Conservation (phyloP, 1,284 basidiomycete species). For the Sphagnurus paluster region DNA sequence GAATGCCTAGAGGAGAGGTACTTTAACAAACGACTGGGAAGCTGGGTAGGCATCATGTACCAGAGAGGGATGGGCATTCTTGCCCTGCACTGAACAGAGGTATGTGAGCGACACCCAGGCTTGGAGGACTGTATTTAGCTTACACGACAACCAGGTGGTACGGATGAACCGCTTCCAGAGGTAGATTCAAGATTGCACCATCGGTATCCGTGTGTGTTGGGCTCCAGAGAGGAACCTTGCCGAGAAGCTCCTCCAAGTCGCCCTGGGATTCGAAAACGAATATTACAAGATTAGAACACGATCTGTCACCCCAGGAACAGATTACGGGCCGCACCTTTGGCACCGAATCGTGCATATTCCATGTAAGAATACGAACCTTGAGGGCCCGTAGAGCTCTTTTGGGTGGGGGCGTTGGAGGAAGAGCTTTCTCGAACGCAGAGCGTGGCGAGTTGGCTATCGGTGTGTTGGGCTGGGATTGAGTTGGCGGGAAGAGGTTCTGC, state of each 20-base stretch:
- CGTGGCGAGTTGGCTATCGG: constrained; percentile 8
- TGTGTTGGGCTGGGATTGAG: constrained; percentile 12
- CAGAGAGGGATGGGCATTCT: constrained; percentile 76
- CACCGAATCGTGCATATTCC: constrained; percentile 81
- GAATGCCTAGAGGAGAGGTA: constrained; percentile 49
- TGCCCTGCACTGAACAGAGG: constrained; percentile 69
- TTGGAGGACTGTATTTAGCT: constrained; percentile 28
- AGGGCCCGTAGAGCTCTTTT: constrained; percentile 26
- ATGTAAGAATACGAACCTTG: constrained; percentile 46
- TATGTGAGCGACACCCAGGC: constrained; percentile 13
- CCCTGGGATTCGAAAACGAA: constrained; percentile 45
- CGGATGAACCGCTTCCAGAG: constrained; percentile 59
- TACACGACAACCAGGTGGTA: constrained; percentile 82
- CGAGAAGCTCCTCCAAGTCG: constrained; percentile 74
- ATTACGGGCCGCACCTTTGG: constrained; percentile 53
- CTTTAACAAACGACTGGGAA: constrained; percentile 2
- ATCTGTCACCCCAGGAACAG: too few species aligned
- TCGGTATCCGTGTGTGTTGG: constrained; percentile 25
- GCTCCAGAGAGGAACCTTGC: constrained; percentile 57
- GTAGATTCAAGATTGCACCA: constrained; percentile 47
- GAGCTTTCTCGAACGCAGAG: constrained; percentile 7
- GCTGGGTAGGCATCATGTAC: constrained; percentile 33
- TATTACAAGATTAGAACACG: constrained; percentile 1
- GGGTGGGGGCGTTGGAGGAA: constrained; percentile 16
- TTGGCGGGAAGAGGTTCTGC: constrained; percentile 28